These are phyloP conservation scores for Moesziomyces antarcticus DNA, from an alignment of 1,284 basidiomycete genomes.

Conservation along the genomic window DNA sequence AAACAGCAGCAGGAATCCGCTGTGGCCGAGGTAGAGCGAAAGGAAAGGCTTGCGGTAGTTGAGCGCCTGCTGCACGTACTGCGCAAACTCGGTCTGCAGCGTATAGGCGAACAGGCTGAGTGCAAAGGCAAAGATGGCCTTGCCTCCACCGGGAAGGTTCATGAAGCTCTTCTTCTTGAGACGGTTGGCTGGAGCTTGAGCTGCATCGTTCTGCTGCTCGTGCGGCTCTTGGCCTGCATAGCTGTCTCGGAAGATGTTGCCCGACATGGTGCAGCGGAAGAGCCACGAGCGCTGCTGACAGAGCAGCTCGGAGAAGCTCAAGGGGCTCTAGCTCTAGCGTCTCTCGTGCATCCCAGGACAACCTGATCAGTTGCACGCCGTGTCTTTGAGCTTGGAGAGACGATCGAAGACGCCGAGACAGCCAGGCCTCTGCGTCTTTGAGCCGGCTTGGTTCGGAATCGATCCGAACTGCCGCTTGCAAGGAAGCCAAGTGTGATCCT, in stretches of 20 bases:
- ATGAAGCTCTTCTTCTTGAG: conserved; percentile 23
- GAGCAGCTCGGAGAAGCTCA: no score
- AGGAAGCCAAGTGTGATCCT: no score
- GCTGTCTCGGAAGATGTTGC: conserved; percentile 49
- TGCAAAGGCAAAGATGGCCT: conserved; percentile 57
- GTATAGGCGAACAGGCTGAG: conserved; percentile 62
- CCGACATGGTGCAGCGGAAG: conserved; percentile 18
- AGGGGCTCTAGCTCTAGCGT: no score
- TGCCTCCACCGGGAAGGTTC: conserved; percentile 40
- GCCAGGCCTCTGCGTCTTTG: no score
- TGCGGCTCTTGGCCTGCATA: conserved; percentile 12
- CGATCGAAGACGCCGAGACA: no score
- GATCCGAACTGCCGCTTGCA: not conserved
- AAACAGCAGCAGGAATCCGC: conserved; percentile 57
- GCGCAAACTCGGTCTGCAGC: conserved; percentile 65
- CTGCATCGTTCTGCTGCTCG: not conserved
- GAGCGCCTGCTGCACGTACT: conserved; percentile 62
- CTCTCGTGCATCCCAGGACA: no score
- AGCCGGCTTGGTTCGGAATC: no score
- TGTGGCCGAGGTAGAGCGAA: conserved; percentile 63
- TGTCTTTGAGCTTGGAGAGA: no score
- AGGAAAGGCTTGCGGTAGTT: conserved; percentile 64
- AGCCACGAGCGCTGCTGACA: no score
- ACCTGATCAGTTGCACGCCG: no score
- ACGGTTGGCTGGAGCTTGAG: not conserved